Base-by-base conservation (phyloP, 768 basidiomycete species). In the Panaeolus cyanescens region DNA sequence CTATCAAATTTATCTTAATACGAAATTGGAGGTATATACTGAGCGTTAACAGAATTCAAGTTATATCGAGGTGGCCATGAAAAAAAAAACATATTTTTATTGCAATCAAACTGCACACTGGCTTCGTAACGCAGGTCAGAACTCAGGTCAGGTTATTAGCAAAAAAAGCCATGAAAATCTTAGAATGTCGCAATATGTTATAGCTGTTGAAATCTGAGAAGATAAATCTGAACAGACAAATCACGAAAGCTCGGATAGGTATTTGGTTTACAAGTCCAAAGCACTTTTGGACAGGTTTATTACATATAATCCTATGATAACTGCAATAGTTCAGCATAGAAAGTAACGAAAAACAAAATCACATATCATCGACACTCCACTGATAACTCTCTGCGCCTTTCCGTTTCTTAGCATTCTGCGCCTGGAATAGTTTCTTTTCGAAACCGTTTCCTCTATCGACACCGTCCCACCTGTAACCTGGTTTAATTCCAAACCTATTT, bases 381-480 rank as follows among this genome's bases (percentile, higher is more conserved):
- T 86, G 80, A 66, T 95, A 89, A 56, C 88, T 89, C 70, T 94
- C 93, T 25, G 83, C 72, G 5, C 84, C 85, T 60, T 77, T 82
- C 61, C 96, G 85, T 69, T 86, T 85, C 70, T 80, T 82, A 39
- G 91, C 84, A 71, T 98, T 99, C 62, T 82, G 78, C 59, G 82
- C 83, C 74, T 98, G 94, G 80, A 96, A 96, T 56, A 87, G 77
- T 68, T 94, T 95, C 79, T 91, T 92, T 79, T 98, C 96, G 67
- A 96, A 98, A 3, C 96, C 97, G 64, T 90, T 98, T 3, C 93
- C 86, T 59, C 95, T 85, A 71, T 98, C 95, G 95, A 99, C 97
- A 30, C 97, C 97, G 72, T 99, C 97, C 97, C 97, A 99, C 70
- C 96, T 83, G 72, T 95, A 94, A 0, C 97, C 97, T 25, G 97